phyloP scores from a whole-genome alignment of 1,284 basidiomycete genomes.

The Apiotrichum brassicae region DNA sequence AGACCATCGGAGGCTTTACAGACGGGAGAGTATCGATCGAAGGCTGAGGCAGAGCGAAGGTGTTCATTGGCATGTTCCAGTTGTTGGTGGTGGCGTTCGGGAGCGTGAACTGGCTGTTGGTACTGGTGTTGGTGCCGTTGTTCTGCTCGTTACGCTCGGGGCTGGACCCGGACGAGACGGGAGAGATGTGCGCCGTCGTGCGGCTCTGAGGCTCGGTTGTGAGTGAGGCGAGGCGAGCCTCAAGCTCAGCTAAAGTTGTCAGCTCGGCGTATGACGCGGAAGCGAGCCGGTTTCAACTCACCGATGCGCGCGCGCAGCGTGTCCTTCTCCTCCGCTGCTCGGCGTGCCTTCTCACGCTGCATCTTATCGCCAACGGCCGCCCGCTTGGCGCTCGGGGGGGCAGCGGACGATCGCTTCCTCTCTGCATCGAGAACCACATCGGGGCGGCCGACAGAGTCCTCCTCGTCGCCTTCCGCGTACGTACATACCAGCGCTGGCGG shows the following conservation, averaged over 20 bases:
- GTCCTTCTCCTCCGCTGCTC: slow-evolving; percentile 30
- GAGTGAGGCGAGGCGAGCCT: slow-evolving; percentile 25
- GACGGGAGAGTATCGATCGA: slow-evolving; percentile 3
- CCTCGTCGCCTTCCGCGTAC: slow-evolving; percentile 31
- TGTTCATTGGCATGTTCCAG: slow-evolving; percentile 7
- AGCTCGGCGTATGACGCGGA: not conserved
- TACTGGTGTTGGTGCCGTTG: not conserved
- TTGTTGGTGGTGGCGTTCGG: not conserved
- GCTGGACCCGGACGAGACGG: not conserved
- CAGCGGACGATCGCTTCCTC: slow-evolving; percentile 5
- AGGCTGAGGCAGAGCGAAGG: slow-evolving; percentile 2
- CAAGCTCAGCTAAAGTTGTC: slow-evolving; percentile 31
- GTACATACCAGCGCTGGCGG: slow-evolving; percentile 31
- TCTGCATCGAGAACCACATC: slow-evolving; percentile 3
- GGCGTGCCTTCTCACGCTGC: slow-evolving; percentile 19
- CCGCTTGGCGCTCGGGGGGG: slow-evolving; percentile 5
- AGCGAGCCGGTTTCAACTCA: slow-evolving; percentile 5
- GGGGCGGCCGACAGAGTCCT: not conserved
- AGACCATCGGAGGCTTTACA: slow-evolving; percentile 1
- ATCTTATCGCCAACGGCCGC: slow-evolving; percentile 8
- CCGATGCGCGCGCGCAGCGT: slow-evolving; percentile 24
- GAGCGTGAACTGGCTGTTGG: not conserved
- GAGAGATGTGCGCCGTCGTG: not conserved
- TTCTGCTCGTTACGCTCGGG: not conserved
- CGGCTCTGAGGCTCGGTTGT: slow-evolving; percentile 10